Conservation (phyloP, 768 basidiomycete genomes). For the Ramaria sp. region DNA sequence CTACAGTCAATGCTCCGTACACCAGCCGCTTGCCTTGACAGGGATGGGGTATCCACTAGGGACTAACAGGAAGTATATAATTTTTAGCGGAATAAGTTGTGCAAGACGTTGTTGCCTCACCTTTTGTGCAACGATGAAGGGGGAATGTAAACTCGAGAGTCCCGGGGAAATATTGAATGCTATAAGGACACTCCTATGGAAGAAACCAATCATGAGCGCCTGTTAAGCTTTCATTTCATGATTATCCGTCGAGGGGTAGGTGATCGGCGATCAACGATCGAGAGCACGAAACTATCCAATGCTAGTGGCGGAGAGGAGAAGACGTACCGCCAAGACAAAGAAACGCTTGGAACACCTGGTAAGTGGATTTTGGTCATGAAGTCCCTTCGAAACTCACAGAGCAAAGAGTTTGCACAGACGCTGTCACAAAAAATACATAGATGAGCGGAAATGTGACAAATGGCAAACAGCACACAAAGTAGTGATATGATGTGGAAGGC, state of each 20-base stretch:
- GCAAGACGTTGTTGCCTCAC: neutral
- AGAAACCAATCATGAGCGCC: neutral
- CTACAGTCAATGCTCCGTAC: neutral
- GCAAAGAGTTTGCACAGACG: neutral
- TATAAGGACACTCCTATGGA: neutral
- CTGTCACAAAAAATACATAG: too few species aligned
- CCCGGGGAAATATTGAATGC: neutral
- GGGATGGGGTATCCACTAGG: neutral
- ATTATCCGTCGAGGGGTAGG: neutral
- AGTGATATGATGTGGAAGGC: too few species aligned
- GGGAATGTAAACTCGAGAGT: neutral
- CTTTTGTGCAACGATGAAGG: neutral
- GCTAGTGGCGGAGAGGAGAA: neutral
- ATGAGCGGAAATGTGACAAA: too few species aligned
- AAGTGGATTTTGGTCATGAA: neutral
- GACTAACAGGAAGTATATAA: neutral
- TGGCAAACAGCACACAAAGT: too few species aligned
- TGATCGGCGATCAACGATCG: neutral
- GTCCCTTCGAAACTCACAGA: neutral
- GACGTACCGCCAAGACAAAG: neutral
- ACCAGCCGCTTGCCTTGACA: neutral
- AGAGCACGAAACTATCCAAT: neutral
- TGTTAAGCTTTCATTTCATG: neutral
- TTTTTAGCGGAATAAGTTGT: neutral
- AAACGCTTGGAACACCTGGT: neutral